Conservation (phyloP, 208 protist genomes). For the Leishmania aethiopica region DNA sequence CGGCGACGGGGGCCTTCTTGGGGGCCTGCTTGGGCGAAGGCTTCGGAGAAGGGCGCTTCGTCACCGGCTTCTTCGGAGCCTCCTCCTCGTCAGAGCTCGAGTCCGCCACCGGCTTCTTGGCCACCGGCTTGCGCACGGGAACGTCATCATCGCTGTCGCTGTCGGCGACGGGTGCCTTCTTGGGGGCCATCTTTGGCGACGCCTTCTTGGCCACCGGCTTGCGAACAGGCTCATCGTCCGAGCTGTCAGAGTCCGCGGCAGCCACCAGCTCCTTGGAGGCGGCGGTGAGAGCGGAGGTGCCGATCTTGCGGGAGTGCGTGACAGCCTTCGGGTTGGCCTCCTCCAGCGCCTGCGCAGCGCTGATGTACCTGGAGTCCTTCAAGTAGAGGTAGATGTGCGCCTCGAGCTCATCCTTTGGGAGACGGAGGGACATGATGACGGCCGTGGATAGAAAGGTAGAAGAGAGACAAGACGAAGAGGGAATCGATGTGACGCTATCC, state of each 20-base stretch:
- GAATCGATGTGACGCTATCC: neutral
- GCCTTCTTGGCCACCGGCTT: conserved; percentile 57
- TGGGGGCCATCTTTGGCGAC: conserved; percentile 40
- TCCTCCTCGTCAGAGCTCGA: conserved; percentile 30
- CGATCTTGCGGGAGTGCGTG: conserved; percentile 48
- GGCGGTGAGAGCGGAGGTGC: conserved; percentile 52
- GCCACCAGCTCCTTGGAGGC: conserved; percentile 38
- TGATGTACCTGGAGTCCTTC: conserved; percentile 64
- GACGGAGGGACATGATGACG: conserved; percentile 46
- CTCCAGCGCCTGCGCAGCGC: conserved; percentile 74
- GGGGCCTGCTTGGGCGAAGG: conserved; percentile 33
- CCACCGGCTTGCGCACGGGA: conserved; percentile 54
- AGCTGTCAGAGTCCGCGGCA: conserved; percentile 26
- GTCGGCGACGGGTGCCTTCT: conserved; percentile 46
- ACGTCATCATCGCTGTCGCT: conserved; percentile 66
- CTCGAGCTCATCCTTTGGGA: conserved; percentile 82
- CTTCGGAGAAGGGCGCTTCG: conserved; percentile 22
- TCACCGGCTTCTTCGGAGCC: conserved; percentile 23
- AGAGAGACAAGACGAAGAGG: neutral
- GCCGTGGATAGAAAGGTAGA: neutral
- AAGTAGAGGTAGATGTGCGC: conserved; percentile 90
- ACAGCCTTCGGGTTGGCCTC: conserved; percentile 69
- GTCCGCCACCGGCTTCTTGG: conserved; percentile 41
- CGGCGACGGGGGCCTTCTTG: conserved; percentile 51
- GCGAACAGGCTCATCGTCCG: conserved; percentile 55